phyloP scores from a whole-genome alignment of 805 yeast species.

The Dipodascus albidus region DNA sequence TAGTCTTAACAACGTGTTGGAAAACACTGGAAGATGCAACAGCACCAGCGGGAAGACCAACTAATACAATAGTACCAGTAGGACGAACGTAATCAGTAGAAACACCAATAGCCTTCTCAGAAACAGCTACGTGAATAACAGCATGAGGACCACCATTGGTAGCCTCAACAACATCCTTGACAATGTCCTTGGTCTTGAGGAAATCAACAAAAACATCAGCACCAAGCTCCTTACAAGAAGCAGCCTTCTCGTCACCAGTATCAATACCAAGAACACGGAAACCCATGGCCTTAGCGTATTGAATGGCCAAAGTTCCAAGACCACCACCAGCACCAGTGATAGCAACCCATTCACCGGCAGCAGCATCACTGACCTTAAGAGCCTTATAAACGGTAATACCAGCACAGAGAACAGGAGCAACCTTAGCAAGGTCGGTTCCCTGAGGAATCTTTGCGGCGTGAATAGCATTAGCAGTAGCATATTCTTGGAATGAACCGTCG shows the following conservation, averaged over 20 bases:
- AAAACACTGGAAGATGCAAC: slow-evolving; percentile 41
- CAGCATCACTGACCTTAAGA: slow-evolving; percentile 61
- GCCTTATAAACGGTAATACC: slow-evolving; percentile 91
- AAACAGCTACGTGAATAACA: slow-evolving; percentile 52
- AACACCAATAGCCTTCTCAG: slow-evolving; percentile 48
- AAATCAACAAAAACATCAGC: slow-evolving; percentile 57
- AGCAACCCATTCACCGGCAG: slow-evolving; percentile 67
- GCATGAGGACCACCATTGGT: slow-evolving; percentile 62
- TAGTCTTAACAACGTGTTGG: slow-evolving; percentile 42
- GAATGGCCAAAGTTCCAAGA: slow-evolving; percentile 62
- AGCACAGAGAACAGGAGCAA: slow-evolving; percentile 80
- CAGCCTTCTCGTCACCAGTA: slow-evolving; percentile 53
- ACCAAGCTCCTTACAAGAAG: slow-evolving; percentile 45
- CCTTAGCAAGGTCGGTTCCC: slow-evolving; percentile 61
- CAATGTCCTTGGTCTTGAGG: slow-evolving; percentile 41
- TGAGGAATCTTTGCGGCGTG: slow-evolving; percentile 75
- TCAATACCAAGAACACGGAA: slow-evolving; percentile 60
- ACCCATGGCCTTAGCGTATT: slow-evolving; percentile 72
- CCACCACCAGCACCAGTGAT: slow-evolving; percentile 77
- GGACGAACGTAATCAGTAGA: slow-evolving; percentile 33
- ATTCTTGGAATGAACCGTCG: slow-evolving; percentile 87
- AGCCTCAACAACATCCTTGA: slow-evolving; percentile 28
- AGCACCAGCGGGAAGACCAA: slow-evolving; percentile 55
- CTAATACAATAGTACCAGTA: slow-evolving; percentile 49
- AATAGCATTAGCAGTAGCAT: slow-evolving; percentile 78